These are phyloP conservation scores for Inga leiocalycina DNA, from an alignment of 306 rosid species.

Conservation along the genomic window DNA sequence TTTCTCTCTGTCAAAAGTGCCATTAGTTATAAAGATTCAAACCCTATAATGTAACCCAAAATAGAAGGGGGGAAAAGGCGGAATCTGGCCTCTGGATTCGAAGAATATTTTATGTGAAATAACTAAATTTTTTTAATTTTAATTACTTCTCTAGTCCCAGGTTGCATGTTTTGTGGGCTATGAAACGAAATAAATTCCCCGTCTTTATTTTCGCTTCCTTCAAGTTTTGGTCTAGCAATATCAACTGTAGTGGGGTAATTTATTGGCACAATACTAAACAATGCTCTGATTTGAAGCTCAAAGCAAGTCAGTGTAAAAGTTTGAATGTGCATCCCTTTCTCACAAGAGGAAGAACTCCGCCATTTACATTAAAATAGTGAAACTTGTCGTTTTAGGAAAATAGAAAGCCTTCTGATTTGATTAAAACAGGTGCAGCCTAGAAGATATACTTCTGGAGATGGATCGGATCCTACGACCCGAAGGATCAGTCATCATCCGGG, in stretches of 20 bases:
- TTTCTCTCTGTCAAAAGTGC: conserved; percentile 24
- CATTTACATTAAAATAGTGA: background rate
- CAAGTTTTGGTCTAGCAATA: background rate
- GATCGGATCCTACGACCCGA: conserved; percentile 91
- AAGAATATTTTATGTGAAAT: conserved; percentile 2
- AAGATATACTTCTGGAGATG: conserved; percentile 94
- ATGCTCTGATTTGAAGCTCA: background rate
- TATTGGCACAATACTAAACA: background rate
- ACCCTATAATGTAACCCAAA: background rate
- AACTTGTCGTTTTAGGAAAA: background rate
- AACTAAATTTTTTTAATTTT: background rate
- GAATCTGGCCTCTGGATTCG: conserved; percentile 5
- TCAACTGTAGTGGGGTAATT: background rate
- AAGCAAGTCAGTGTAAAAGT: background rate
- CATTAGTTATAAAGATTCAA: background rate
- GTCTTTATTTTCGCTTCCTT: background rate
- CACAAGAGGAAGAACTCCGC: background rate
- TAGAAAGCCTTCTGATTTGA: conserved; percentile 24
- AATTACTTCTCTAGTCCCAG: background rate
- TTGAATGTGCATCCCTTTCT: background rate
- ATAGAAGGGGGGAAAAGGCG: background rate
- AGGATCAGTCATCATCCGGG: conserved; percentile 77
- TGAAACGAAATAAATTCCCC: background rate
- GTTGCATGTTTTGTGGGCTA: background rate
- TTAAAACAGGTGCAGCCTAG: conserved; percentile 67